Conservation (phyloP, 2,329 filamentous ascomycete species). For the Graphilbum fragrans region DNA sequence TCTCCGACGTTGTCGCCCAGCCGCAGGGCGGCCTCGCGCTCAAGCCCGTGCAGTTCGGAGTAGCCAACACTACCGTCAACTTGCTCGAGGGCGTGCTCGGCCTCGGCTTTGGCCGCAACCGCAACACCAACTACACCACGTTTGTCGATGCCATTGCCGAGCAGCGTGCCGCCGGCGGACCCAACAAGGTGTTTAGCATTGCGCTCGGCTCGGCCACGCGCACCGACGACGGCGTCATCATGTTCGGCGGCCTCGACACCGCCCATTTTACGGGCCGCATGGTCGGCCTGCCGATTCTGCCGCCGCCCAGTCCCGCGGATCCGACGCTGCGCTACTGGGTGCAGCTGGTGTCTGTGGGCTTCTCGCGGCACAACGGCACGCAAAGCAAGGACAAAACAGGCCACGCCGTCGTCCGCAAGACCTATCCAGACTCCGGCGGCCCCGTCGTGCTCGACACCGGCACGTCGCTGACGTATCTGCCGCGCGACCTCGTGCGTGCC, state of each 20-base stretch:
- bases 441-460: constrained; percentile 35
- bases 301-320: constrained; percentile 10
- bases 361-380: constrained; percentile 11
- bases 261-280: constrained; percentile 32
- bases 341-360: constrained; percentile 14
- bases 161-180: constrained; percentile 14
- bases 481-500: constrained; percentile 24
- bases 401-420: constrained; percentile 5
- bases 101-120: constrained; percentile 15
- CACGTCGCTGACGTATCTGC: constrained; percentile 35
- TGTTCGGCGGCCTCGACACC: constrained; percentile 28
- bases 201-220: constrained; percentile 9
- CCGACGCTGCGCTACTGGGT: constrained; percentile 22
- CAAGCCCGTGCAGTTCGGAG: constrained; percentile 17
- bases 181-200: constrained; percentile 11
- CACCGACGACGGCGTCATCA: constrained; percentile 10
- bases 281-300: constrained; percentile 28
- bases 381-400: neutral
- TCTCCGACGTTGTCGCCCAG: constrained; percentile 17
- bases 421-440: constrained; percentile 11
- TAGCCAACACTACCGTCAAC: constrained; percentile 15
- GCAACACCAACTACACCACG: constrained; percentile 17
- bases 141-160: constrained; percentile 17
- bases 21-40: constrained; percentile 16
- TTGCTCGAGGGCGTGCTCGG: constrained; percentile 20